Percentiles rank a stretch among this genome's conserved stretches.
Evolutionary conservation across 1,284 basidiomycete genomes (phyloP).

Genomic region (Ceratobasidium sp.): DNA sequence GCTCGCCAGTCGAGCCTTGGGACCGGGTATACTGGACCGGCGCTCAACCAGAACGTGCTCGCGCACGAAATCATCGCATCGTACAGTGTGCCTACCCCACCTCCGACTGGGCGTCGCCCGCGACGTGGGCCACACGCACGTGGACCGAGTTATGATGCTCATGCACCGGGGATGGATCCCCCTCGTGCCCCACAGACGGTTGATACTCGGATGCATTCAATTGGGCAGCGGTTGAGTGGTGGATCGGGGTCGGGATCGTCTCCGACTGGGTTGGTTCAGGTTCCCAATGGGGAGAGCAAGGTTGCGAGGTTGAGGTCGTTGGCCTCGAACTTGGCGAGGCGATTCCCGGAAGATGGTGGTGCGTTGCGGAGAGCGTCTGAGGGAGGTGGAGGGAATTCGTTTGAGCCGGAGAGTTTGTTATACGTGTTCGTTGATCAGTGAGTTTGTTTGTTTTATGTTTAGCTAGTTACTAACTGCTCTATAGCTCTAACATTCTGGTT

Average conservation of each 20-base stretch:
- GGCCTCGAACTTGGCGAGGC: conserved; percentile 48
- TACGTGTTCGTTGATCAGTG: conserved; percentile 90
- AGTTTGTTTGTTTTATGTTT: conserved; percentile 48
- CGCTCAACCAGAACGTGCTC: conserved; percentile 23
- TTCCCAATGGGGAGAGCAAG: conserved; percentile 43
- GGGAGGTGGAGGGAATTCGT: conserved; percentile 47
- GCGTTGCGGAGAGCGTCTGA: conserved; percentile 53
- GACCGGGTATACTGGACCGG: conserved; percentile 11
- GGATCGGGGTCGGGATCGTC: conserved; percentile 52
- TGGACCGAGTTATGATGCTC: conserved; percentile 23
- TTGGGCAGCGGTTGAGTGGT: conserved; percentile 59
- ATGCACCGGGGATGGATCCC: conserved; percentile 58
- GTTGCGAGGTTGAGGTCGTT: conserved; percentile 49
- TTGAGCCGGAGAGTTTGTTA: conserved; percentile 64
- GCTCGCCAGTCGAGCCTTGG: conserved; percentile 20
- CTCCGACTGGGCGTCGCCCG: conserved; percentile 29
- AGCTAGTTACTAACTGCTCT: conserved; percentile 2
- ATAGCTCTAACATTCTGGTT: conserved; percentile 82
- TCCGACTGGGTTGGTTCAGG: conserved; percentile 53
- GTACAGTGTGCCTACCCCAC: conserved; percentile 36
- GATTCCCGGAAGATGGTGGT: conserved; percentile 49
- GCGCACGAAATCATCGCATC: conserved; percentile 39
- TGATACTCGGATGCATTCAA: conserved; percentile 64
- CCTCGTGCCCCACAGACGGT: conserved; percentile 61
- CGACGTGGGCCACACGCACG: conserved; percentile 8